A percentile compares a stretch with the other conserved stretches of the same genome.
These are phyloP conservation scores for Skeletonema tropicum DNA, from an alignment of 108 stramenopile species.

Conservation along the genomic window DNA sequence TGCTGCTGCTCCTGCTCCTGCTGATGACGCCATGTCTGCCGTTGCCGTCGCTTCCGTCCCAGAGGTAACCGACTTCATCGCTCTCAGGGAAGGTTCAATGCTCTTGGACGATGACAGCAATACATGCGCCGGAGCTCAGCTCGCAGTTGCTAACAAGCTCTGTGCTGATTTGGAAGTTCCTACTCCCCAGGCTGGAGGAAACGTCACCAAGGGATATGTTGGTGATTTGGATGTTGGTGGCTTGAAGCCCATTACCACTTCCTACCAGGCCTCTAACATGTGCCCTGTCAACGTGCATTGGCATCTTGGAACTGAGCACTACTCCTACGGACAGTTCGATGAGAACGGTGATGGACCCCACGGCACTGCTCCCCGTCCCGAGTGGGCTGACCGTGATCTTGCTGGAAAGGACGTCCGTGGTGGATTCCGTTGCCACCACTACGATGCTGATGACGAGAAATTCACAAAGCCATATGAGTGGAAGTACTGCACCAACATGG, in stretches of 20 bases:
- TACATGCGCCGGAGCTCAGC: constrained; percentile 18
- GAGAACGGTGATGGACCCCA: constrained; percentile 55
- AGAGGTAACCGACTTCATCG: not conserved
- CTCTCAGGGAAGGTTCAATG: not conserved
- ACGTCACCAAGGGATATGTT: constrained; percentile 59
- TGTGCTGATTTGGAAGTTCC: constrained; percentile 30
- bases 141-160: constrained; percentile 20
- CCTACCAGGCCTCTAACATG: constrained; percentile 51
- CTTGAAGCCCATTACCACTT: constrained; percentile 53
- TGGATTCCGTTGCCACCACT: constrained; percentile 36
- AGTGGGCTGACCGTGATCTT: constrained; percentile 25
- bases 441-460: constrained; percentile 42
- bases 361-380: constrained; percentile 21
- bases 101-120: constrained; percentile 22
- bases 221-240: constrained; percentile 25
- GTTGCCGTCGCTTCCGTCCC: not conserved
- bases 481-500: constrained; percentile 57
- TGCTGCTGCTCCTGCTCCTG: constrained; percentile 1
- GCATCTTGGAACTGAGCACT: constrained; percentile 80
- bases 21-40: not conserved
- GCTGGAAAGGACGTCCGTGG: constrained; percentile 50
- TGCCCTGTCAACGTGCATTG: constrained; percentile 75
- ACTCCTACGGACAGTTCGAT: constrained; percentile 64
- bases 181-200: constrained; percentile 47
- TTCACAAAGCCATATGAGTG: constrained; percentile 54